A percentile compares a stretch with the other conserved stretches of the same genome.
Conservation (phyloP, 1,284 basidiomycete species). For the Malassezia yamatoensis region DNA sequence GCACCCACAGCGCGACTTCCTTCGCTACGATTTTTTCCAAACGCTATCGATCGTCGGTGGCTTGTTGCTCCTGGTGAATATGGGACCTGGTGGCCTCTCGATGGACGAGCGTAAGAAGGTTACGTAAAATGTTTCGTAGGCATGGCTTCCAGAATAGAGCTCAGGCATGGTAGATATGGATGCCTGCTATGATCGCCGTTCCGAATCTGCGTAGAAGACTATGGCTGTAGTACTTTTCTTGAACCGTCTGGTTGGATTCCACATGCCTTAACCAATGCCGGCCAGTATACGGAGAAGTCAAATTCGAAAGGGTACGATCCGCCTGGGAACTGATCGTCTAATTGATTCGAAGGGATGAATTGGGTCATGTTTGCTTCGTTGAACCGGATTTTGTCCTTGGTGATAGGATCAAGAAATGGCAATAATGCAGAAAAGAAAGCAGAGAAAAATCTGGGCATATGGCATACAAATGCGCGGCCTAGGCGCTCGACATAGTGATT, state of each 20-base stretch:
- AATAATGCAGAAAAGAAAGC: constrained; percentile 65
- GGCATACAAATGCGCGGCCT: constrained; percentile 71
- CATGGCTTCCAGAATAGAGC: neutral
- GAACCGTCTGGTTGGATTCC: constrained; percentile 28
- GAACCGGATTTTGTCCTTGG: constrained; percentile 74
- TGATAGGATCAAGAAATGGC: constrained; percentile 80
- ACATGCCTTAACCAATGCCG: constrained; percentile 23
- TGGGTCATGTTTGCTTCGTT: constrained; percentile 59
- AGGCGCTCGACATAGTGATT: constrained; percentile 83
- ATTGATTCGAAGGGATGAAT: constrained; percentile 63
- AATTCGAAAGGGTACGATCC: constrained; percentile 69
- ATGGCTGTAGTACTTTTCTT: neutral
- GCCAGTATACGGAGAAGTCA: constrained; percentile 62
- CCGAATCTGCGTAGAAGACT: neutral
- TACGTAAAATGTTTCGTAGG: constrained; percentile 18
- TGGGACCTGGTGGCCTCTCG: constrained; percentile 91
- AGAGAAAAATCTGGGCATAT: constrained; percentile 56
- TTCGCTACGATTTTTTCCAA: constrained; percentile 53
- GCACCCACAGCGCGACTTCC: constrained; percentile 93
- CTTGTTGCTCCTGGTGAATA: constrained; percentile 89
- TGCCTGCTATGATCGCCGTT: neutral
- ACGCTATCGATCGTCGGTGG: constrained; percentile 84
- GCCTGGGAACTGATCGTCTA: constrained; percentile 67
- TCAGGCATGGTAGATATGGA: neutral
- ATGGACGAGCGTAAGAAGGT: constrained; percentile 99